Base-by-base conservation (phyloP, 345 rosid genomes). In the Stellera chamaejasme region DNA sequence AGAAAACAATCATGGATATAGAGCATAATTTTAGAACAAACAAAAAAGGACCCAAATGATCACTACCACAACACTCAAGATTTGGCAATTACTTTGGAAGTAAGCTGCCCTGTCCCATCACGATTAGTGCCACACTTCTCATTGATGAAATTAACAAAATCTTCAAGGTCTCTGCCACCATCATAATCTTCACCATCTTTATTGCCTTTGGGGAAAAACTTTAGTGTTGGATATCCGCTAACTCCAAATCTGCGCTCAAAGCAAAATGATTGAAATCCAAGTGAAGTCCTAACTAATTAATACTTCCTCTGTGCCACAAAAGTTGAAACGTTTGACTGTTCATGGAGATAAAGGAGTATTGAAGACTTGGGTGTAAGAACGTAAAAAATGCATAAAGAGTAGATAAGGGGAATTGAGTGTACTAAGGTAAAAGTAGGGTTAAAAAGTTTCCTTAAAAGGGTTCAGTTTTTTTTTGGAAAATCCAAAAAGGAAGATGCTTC, bases 171-270 rank as follows among this genome's bases (percentile, higher is more conserved):
- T 73, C 97, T 79, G 43, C 96, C 96, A 11, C 92, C 97, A 3
- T 81, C 95, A 52, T 90, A 94, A 11, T 89, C 96, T 66, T 87
- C 92, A 52, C 99, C 99, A 39, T 76, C 97, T 82, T 87, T 90
- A 80, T 90, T 90, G 73, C 80, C 72, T 67, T 79, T 85, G 10
- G 99, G 95, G 63, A 94, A 94, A 72, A 87, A 90, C 61, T 87
- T 94, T 66, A 94, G 52, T 25, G 96, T 90, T 58, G 99, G 99
- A 79, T 26, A 90, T 50, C 96, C 99, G 64, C 92, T 90, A 45
- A 90, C 87, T 66, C 88, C 99, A 55, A 71, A 85, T 79, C 97
- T 93, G 75, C 50, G 64, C 10, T 39, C 23, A 56, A 3, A 46
- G 48, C 55, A 50, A 3, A 14, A 51, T 32, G 11, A 36, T 49